phyloP scores from a whole-genome alignment of 208 protist genomes.

The Crithidia thermophila region DNA sequence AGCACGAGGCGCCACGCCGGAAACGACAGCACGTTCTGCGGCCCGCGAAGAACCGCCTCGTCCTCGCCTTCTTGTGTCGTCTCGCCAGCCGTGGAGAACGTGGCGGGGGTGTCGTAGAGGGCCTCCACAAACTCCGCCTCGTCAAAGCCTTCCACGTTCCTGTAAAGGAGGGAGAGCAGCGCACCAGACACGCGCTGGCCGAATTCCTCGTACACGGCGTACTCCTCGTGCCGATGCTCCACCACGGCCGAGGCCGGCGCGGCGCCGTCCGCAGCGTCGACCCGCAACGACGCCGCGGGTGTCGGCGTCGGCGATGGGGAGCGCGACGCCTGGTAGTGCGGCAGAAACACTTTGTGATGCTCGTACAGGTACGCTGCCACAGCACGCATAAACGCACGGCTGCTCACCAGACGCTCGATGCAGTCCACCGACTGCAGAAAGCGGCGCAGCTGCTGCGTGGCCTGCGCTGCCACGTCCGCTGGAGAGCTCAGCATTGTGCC shows the following conservation, averaged over 20 bases:
- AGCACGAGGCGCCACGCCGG: slow-evolving; percentile 78
- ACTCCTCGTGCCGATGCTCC: slow-evolving; percentile 76
- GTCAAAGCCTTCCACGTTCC: slow-evolving; percentile 63
- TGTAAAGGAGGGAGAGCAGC: slow-evolving; percentile 49
- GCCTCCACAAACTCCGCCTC: slow-evolving; percentile 79
- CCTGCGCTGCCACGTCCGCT: slow-evolving; percentile 38
- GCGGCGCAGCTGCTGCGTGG: slow-evolving; percentile 55
- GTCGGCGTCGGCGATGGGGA: background rate
- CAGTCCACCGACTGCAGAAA: slow-evolving; percentile 64
- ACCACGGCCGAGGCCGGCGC: slow-evolving; percentile 3
- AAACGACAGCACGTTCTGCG: slow-evolving; percentile 71
- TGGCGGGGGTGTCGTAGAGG: slow-evolving; percentile 68
- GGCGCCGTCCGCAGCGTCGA: background rate
- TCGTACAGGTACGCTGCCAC: slow-evolving; percentile 65
- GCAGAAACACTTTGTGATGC: slow-evolving; percentile 76
- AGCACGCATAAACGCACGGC: slow-evolving; percentile 54
- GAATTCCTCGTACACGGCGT: slow-evolving; percentile 69
- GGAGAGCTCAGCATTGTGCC: slow-evolving; percentile 18
- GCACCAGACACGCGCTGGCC: slow-evolving; percentile 47
- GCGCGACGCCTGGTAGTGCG: slow-evolving; percentile 20
- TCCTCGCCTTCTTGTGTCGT: background rate
- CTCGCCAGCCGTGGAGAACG: slow-evolving; percentile 11
- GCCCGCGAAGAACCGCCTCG: background rate
- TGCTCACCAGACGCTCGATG: slow-evolving; percentile 63
- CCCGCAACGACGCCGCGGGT: background rate